Evolutionary conservation across 2,329 filamentous ascomycete genomes (phyloP).

Genomic region (Pyrenophora graminea): DNA sequence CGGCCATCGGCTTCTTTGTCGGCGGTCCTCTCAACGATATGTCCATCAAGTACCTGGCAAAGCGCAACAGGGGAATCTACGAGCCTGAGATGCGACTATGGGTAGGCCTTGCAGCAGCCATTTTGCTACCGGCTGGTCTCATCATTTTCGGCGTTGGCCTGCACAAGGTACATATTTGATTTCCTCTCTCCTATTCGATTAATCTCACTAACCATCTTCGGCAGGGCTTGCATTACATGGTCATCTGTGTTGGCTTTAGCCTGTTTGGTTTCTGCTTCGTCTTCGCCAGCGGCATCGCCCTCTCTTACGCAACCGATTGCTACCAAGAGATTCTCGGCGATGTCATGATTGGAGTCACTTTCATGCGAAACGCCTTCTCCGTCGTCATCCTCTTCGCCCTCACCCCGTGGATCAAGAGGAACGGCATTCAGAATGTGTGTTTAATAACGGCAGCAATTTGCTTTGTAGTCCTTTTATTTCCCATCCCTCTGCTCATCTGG

Average conservation of each 20-base stretch:
- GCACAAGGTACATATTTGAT: slow-evolving; percentile 18
- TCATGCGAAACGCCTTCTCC: slow-evolving; percentile 52
- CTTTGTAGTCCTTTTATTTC: slow-evolving; percentile 34
- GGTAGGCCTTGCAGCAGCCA: slow-evolving; percentile 41
- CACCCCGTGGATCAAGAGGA: slow-evolving; percentile 47
- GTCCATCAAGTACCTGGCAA: slow-evolving; percentile 41
- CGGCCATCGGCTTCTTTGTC: slow-evolving; percentile 32
- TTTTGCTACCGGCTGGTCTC: slow-evolving; percentile 40
- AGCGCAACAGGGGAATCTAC: slow-evolving; percentile 47
- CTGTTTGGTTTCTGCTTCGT: slow-evolving; percentile 47
- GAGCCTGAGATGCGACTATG: slow-evolving; percentile 54
- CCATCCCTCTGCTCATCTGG: slow-evolving; percentile 18
- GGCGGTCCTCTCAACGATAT: slow-evolving; percentile 28
- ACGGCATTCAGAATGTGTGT: slow-evolving; percentile 50
- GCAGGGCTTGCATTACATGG: slow-evolving; percentile 31
- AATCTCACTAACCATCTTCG: neutral
- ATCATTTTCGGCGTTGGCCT: slow-evolving; percentile 49
- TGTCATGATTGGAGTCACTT: slow-evolving; percentile 51
- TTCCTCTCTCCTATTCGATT: neutral
- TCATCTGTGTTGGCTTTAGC: slow-evolving; percentile 45
- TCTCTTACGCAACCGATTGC: slow-evolving; percentile 49
- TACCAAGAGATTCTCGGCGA: slow-evolving; percentile 51
- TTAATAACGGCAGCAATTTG: slow-evolving; percentile 47
- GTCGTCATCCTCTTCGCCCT: slow-evolving; percentile 55
- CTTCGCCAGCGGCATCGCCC: slow-evolving; percentile 38